Percentiles rank a stretch among this genome's conserved stretches.
Evolutionary conservation across 2,329 filamentous ascomycete species (phyloP).

Genomic region (Exophiala xenobiotica): DNA sequence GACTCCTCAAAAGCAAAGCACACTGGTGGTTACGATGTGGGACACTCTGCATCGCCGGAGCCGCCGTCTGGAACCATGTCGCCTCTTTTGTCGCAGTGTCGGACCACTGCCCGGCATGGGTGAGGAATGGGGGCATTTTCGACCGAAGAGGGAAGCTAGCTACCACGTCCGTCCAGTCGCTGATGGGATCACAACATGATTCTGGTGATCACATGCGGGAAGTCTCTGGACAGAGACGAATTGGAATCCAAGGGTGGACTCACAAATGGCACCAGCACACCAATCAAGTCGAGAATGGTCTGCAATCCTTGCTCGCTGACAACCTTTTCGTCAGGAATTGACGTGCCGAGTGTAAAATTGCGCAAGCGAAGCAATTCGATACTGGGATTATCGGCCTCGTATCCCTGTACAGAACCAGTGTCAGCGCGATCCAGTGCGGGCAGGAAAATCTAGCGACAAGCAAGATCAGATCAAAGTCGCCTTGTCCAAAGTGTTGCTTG

Average conservation of each 20-base stretch:
- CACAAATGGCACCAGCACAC: constrained; percentile 75
- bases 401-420: constrained; percentile 57
- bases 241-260: constrained; percentile 45
- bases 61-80: constrained; percentile 4
- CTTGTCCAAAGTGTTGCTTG: too few relatives aligned
- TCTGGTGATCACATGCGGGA: constrained; percentile 5
- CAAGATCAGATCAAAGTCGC: too few relatives aligned
- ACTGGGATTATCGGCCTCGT: constrained; percentile 69
- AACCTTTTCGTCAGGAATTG: constrained; percentile 66
- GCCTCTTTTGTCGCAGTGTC: constrained; percentile 2
- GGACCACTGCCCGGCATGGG: background rate
- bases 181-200: constrained; percentile 7
- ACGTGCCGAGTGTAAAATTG: constrained; percentile 71
- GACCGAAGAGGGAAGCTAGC: constrained; percentile 2
- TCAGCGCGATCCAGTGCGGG: constrained; percentile 16
- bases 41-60: background rate
- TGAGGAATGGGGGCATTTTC: constrained; percentile 3
- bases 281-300: constrained; percentile 63
- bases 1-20: constrained; percentile 1
- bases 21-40: background rate
- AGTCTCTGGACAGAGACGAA: constrained; percentile 23
- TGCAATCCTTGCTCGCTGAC: constrained; percentile 62
- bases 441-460: too few relatives aligned
- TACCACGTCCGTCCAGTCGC: constrained; percentile 3
- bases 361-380: constrained; percentile 77